Conservation (phyloP, 2,329 filamentous ascomycete genomes). For the Ophiocordyceps camponoti-floridani region DNA sequence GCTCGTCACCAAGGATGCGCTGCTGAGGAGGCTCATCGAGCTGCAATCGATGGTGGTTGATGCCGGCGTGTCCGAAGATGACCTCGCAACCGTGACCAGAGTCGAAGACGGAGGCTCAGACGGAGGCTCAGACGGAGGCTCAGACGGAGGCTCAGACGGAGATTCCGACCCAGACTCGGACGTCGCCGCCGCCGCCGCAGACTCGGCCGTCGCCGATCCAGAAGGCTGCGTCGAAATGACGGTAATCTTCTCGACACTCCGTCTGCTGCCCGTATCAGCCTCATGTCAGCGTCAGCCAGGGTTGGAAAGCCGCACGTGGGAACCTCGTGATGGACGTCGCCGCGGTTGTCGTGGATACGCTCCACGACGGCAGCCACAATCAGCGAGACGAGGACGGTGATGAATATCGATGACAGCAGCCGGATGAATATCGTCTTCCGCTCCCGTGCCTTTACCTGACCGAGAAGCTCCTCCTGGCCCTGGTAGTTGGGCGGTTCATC, state of each 20-base stretch:
- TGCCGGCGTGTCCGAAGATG: background rate
- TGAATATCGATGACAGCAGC: slow-evolving; percentile 8
- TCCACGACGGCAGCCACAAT: slow-evolving; percentile 9
- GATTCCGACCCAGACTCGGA: background rate
- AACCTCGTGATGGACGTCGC: background rate
- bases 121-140: background rate
- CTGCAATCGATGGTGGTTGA: slow-evolving; percentile 1
- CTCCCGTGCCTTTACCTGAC: slow-evolving; percentile 2
- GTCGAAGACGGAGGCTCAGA: background rate
- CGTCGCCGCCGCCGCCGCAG: background rate
- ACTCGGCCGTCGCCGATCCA: background rate
- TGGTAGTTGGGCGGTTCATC: slow-evolving; percentile 6
- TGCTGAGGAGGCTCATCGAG: background rate
- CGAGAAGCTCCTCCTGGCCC: slow-evolving; percentile 3
- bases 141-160: background rate
- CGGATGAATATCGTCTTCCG: slow-evolving; percentile 6
- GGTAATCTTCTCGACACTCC: slow-evolving; percentile 3
- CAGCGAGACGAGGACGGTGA: slow-evolving; percentile 8
- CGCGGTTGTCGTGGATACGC: slow-evolving; percentile 4
- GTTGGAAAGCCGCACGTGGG: background rate
- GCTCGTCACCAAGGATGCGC: background rate
- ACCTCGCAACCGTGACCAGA: no score
- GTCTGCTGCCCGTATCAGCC: slow-evolving; percentile 1
- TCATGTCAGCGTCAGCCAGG: background rate
- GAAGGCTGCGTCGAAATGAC: slow-evolving; percentile 1